Evolutionary conservation across 345 rosid species (phyloP), one percentile per base, ranked within the genome.

Genomic region (Acer negundo): DNA sequence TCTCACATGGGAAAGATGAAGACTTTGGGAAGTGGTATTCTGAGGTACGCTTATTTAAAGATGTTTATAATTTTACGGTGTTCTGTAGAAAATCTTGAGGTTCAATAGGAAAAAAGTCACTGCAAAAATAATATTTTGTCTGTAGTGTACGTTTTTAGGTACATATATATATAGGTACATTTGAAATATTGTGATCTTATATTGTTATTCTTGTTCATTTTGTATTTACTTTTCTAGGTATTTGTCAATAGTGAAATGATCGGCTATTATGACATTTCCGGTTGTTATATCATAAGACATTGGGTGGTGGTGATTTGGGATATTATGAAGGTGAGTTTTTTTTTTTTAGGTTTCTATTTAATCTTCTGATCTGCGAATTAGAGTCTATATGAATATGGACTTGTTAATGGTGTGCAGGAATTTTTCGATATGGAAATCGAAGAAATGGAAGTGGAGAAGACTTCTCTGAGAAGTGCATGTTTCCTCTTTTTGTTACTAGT

Each of bases 301-400:
- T 96, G 99, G 98, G 87, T 98, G 55, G 94, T 96, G 93, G 75
- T 92, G 3, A 89, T 96, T 80, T 96, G 99, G 99, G 97, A 96
- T 83, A 85, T 73, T 81, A 87, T 96, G 95, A 98, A 94, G 31
- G 98, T 94, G 78, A 89, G 97, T 88, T 94, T 65, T 44, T 62
- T 3, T 61, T 71, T 8, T 5, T 35, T 35, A 35, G 4, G 6
- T 35, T 4, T 44, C 72, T n/a, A 46, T 49, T 22, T 6, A 7
- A 53, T 17, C 42, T 44, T 35, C 6, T 35, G 6, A 35, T 35
- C 4, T 35, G 38, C 6, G 6, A 35, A 35, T 35, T 35, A 4
- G 6, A 35, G 1, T 35, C 38, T 35, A 35, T 3, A 35, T 35
- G 38, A 35, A 28, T 28, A 28, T 35, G 6, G 4, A 35, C 38